phyloP scores from a whole-genome alignment of 768 basidiomycete species.

The Suillus tomentosus region DNA sequence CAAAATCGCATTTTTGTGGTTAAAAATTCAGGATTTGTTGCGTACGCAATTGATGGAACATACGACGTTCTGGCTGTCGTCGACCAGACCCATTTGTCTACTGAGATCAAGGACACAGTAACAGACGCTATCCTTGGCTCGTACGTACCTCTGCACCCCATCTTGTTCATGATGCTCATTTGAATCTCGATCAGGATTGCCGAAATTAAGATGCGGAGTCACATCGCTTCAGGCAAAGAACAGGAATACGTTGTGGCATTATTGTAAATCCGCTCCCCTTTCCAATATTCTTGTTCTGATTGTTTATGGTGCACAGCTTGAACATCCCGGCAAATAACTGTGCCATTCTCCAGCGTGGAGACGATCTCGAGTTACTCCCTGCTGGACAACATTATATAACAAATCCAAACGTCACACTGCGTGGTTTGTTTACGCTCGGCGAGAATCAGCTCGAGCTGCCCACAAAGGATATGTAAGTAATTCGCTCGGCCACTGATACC shows the following conservation, averaged over 20 bases:
- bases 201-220: conserved; percentile 78
- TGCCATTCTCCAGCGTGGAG: conserved; percentile 79
- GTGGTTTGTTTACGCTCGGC: conserved; percentile 77
- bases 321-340: conserved; percentile 88
- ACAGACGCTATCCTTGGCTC: conserved; percentile 67
- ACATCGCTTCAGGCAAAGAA: conserved; percentile 41
- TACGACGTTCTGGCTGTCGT: conserved; percentile 78
- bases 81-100: conserved; percentile 79
- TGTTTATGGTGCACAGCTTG: conserved; percentile 45
- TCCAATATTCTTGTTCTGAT: conserved; percentile 10
- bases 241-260: conserved; percentile 78
- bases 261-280: conserved; percentile 47
- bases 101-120: conserved; percentile 57
- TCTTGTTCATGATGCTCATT: conserved; percentile 9
- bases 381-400: conserved; percentile 87
- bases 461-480: conserved; percentile 77
- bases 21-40: conserved; percentile 77
- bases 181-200: conserved; percentile 45
- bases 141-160: conserved; percentile 23
- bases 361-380: conserved; percentile 74
- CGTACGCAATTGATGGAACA: conserved; percentile 76
- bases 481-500: conserved; percentile 71
- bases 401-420: conserved; percentile 79
- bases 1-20: conserved; percentile 79
- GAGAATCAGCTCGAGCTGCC: conserved; percentile 88